Evolutionary conservation across 148 eudicot genomes (phyloP).

Genomic region (Oxyria digyna): DNA sequence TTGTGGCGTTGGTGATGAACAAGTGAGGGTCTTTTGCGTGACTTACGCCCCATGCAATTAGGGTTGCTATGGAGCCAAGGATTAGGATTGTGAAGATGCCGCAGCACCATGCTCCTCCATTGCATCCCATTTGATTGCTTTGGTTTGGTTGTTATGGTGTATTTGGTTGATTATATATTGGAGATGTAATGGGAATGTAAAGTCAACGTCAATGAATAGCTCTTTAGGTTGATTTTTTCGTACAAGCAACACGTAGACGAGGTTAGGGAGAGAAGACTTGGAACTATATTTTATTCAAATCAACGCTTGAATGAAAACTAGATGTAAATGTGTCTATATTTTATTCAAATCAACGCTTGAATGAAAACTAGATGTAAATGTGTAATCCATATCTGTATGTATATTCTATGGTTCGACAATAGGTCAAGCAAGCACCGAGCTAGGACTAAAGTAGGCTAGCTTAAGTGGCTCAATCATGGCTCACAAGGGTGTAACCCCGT

Average conservation of each 20-base stretch:
- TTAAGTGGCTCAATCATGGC: no score
- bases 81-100: not conserved
- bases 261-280: not conserved
- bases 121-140: not conserved
- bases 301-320: not conserved
- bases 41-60: slow-evolving; percentile 8
- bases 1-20: slow-evolving; percentile 12
- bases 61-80: slow-evolving; percentile 3
- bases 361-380: no score
- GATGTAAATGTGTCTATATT: no score
- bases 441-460: no score
- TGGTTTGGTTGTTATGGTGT: not conserved
- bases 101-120: not conserved
- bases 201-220: not conserved
- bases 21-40: slow-evolving; percentile 14
- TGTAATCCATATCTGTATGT: no score
- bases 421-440: no score
- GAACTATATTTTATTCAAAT: not conserved
- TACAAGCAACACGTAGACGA: not conserved
- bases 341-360: no score
- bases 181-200: not conserved
- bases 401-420: no score
- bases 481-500: no score
- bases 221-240: not conserved
- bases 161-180: no score